Evolutionary conservation across 345 rosid genomes (phyloP), one percentile per base, ranked within the genome.

Genomic region (Isatis tinctoria): DNA sequence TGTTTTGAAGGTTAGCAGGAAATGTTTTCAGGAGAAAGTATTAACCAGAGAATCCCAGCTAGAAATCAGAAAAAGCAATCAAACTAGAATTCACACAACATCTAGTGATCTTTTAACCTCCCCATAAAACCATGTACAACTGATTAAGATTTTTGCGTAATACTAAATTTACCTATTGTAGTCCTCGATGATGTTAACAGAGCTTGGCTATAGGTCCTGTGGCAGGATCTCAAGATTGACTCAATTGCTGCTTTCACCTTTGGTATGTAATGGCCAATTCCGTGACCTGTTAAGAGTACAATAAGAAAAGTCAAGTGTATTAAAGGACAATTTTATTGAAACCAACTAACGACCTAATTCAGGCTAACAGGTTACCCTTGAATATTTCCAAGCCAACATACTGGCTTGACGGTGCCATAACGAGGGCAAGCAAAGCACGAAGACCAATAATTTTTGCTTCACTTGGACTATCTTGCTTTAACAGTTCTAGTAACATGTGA

Each of bases 361-460:
- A 62, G 47, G 66, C 54, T 76, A 73, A 74, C 60, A 65, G 20
- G 60, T 70, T 69, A 95, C 99, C 96, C 82, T 85, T 86, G 81
- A 92, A 95, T 69, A 92, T 86, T 82, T 92, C 97, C 87, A 92
- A 83, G 75, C 98, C 98, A 51, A 80, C 82, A 79, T 92, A 83
- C 84, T 83, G 89, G 80, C 94, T 86, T 70, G 97, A 84, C 70
- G 96, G 97, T 39, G 93, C 83, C 97, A 88, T 88, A 69, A 90
- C 97, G 37, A 95, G 91, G 32, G 92, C 91, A 86, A 92, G 97
- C 76, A 95, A 85, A 82, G 99, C 90, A 67, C 97, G 95, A 27
- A 95, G 94, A 67, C 97, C 99, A 77, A 95, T 88, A 73, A 95
- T 97, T 81, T 92, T 95, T 57, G 98, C 98, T 80, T 95, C 99